Evolutionary conservation across 2,329 filamentous ascomycete genomes (phyloP).

Genomic region (Trichophaea hybrida): DNA sequence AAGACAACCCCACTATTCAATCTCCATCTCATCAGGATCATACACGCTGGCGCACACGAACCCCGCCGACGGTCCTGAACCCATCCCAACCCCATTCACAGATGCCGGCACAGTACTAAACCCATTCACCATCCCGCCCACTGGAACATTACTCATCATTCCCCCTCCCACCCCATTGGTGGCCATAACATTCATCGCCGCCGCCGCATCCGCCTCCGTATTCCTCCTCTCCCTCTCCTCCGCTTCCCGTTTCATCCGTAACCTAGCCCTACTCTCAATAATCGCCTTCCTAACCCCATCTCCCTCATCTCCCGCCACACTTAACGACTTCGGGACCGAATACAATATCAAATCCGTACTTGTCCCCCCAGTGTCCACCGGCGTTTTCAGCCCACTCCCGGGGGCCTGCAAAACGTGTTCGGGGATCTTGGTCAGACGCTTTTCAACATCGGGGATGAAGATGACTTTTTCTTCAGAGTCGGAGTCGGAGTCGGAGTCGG

Average conservation of each 20-base stretch:
- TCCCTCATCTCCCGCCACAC: not conserved
- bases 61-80: too few relatives aligned
- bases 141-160: not conserved
- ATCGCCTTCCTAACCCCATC: slow-evolving; percentile 1
- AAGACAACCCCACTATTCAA: not conserved
- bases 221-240: not conserved
- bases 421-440: slow-evolving; percentile 1
- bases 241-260: not conserved
- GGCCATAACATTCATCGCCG: not conserved
- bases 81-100: not conserved
- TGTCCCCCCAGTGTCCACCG: not conserved
- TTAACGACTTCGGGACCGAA: not conserved
- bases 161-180: not conserved
- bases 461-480: not conserved
- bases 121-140: not conserved
- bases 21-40: slow-evolving; percentile 4
- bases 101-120: not conserved
- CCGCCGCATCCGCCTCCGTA: not conserved
- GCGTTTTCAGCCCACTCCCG: not conserved
- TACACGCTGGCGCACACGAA: not conserved
- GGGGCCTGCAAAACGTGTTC: not conserved
- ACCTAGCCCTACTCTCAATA: not conserved
- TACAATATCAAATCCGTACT: slow-evolving; percentile 1
- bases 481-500: not conserved
- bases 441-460: slow-evolving; percentile 7